phyloP scores from a whole-genome alignment of 2,329 filamentous ascomycete genomes.

The Epichloe hybrida region DNA sequence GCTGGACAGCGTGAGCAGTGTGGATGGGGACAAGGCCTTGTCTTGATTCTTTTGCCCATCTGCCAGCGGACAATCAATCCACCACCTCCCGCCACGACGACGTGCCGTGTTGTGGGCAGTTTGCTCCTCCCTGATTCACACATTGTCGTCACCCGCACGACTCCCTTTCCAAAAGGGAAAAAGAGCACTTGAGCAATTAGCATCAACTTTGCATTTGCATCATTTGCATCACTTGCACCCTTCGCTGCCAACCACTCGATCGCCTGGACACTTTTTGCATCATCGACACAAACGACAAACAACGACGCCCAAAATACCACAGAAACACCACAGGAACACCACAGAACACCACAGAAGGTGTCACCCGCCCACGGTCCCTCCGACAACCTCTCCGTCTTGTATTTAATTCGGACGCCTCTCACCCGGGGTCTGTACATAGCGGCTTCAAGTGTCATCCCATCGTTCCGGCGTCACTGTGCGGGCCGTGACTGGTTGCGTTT shows the following conservation, averaged over 20 bases:
- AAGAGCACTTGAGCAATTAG: too few relatives aligned
- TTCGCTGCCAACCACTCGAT: neutral
- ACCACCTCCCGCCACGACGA: neutral
- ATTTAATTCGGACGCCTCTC: neutral
- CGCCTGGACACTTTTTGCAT: neutral
- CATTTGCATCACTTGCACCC: neutral
- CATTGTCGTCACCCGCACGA: neutral
- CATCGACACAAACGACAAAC: neutral
- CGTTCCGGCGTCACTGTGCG: too few relatives aligned
- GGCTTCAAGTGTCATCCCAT: too few relatives aligned
- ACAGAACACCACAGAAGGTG: too few relatives aligned
- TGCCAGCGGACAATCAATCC: neutral
- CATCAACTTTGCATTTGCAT: too few relatives aligned
- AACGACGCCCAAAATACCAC: too few relatives aligned
- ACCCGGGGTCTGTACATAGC: too few relatives aligned
- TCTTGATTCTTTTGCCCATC: neutral
- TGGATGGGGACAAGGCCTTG: neutral
- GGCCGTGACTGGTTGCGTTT: neutral
- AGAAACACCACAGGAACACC: too few relatives aligned
- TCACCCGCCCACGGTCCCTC: too few relatives aligned
- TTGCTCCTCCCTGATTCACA: constrained; percentile 7
- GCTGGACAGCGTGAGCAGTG: neutral
- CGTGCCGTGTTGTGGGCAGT: neutral
- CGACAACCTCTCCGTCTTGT: neutral
- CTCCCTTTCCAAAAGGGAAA: neutral